phyloP scores from a whole-genome alignment of 495 filamentous ascomycete species.

The Umbilicaria muhlenbergii region DNA sequence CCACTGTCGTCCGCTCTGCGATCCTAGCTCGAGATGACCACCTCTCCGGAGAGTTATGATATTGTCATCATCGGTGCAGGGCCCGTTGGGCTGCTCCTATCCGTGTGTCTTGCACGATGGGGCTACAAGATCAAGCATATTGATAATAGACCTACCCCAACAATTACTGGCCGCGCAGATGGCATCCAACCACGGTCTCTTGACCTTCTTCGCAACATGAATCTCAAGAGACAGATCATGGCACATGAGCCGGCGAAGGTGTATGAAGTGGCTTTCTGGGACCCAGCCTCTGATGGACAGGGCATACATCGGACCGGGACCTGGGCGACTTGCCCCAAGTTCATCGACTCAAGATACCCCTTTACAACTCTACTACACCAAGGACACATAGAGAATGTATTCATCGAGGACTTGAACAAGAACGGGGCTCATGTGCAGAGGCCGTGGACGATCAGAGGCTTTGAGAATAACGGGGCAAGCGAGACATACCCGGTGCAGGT shows the following conservation, averaged over 20 bases:
- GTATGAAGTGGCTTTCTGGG: slow-evolving; percentile 48
- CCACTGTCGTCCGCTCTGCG: too few relatives aligned
- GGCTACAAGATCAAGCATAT: slow-evolving; percentile 55
- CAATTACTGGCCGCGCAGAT: slow-evolving; percentile 56
- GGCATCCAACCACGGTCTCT: slow-evolving; percentile 59
- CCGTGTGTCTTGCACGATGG: slow-evolving; percentile 61
- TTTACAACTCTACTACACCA: slow-evolving; percentile 52
- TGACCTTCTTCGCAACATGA: slow-evolving; percentile 52
- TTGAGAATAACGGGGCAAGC: slow-evolving; percentile 41
- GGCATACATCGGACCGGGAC: slow-evolving; percentile 46
- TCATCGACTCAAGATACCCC: slow-evolving; percentile 50
- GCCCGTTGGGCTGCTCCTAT: slow-evolving; percentile 74
- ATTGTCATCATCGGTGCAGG: slow-evolving; percentile 80
- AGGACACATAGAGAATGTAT: slow-evolving; percentile 48
- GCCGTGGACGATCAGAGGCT: slow-evolving; percentile 46
- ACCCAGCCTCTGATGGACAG: slow-evolving; percentile 31
- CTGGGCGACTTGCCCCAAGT: slow-evolving; percentile 47
- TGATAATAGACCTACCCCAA: slow-evolving; percentile 47
- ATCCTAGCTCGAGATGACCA: slow-evolving; percentile 19
- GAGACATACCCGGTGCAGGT: slow-evolving; percentile 47
- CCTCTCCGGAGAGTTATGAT: slow-evolving; percentile 38
- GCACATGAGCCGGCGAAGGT: slow-evolving; percentile 47
- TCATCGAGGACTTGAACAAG: slow-evolving; percentile 46
- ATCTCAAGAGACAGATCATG: slow-evolving; percentile 48
- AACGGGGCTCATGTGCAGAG: slow-evolving; percentile 40